Base-by-base conservation (phyloP, 257 asterid genomes). In the Solanum ossicruentum region DNA sequence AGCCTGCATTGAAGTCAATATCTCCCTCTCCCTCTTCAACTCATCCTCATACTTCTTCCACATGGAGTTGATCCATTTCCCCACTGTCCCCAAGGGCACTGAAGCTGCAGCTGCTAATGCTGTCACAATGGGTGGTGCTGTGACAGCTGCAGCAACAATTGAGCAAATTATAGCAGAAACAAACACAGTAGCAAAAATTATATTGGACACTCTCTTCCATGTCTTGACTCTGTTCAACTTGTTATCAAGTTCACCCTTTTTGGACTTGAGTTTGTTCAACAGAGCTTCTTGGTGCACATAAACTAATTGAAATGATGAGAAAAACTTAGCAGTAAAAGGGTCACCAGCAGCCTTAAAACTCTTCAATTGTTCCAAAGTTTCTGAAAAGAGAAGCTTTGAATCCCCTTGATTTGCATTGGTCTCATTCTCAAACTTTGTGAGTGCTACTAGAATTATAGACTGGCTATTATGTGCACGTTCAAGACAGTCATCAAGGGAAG, bases 171-270 rank as follows among this genome's bases (percentile, higher is more conserved):
- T 61, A 10, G 91, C 95, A 0, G 94, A 90, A 2, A 92, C 96
- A 49, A 92, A 93, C 3, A 95, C 87, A 15, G 92, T 88, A 2
- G 91, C 95, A 43, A 92, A 91, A 5, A 95, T 96, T 56, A 88
- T 93, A 81, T 93, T 95, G 0, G 94, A 92, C 1, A 95, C 91
- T 85, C 89, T 93, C 89, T 92, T 92, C 98, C 98, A 96, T 0
- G 89, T 85, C 89, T 90, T 92, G 54, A 91, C 36, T 32, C 87
- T 85, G 77, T 79, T 84, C 81, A 96, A 65, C 39, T 92, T 93
- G 86, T 79, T 87, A 67, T 93, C 98, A 18, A 96, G 90, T 65
- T 92, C 92, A 71, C 84, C 89, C 84, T 84, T 93, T 86, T 90
- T 93, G 2, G 90, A 87, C 17, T 87, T 92, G 86, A 96, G 77